Percentiles rank a stretch among this genome's conserved stretches.
These are phyloP conservation scores for Discostella stelligeroides DNA, from an alignment of 108 stramenopile genomes.

Conservation along the genomic window DNA sequence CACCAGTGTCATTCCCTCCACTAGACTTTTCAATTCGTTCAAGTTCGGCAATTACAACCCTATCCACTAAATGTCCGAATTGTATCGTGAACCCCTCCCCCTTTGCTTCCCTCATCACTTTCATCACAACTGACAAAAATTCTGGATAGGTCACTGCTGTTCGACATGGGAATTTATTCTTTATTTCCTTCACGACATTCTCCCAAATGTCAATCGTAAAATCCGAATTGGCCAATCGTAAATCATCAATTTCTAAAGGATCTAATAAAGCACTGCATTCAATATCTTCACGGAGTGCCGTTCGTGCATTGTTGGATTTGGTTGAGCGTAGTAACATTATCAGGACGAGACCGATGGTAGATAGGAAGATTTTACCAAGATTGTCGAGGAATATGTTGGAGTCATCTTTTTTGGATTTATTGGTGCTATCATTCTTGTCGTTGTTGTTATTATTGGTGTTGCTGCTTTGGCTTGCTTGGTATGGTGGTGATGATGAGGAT, in stretches of 20 bases:
- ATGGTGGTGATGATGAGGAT: too few species aligned
- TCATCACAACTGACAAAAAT: constrained; percentile 58
- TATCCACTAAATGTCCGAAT: constrained; percentile 82
- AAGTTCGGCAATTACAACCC: constrained; percentile 63
- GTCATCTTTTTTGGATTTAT: constrained; percentile 56
- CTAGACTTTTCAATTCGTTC: constrained; percentile 29
- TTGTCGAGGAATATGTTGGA: constrained; percentile 85
- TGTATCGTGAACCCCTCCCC: constrained; percentile 79
- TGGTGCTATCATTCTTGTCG: too few species aligned
- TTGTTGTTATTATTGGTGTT: too few species aligned
- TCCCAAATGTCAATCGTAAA: constrained; percentile 61
- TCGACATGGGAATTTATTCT: constrained; percentile 22
- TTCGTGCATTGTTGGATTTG: constrained; percentile 54
- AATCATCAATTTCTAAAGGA: constrained; percentile 85
- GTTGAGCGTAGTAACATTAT: constrained; percentile 65
- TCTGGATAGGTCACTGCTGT: constrained; percentile 57
- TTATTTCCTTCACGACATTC: constrained; percentile 47
- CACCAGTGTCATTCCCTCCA: constrained; percentile 8
- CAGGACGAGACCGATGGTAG: constrained; percentile 65
- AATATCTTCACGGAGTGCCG: constrained; percentile 62
- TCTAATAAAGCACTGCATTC: constrained; percentile 66
- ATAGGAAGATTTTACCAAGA: constrained; percentile 73
- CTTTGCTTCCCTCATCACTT: constrained; percentile 51
- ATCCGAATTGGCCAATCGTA: constrained; percentile 74
- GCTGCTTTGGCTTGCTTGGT: too few species aligned